Evolutionary conservation across 495 filamentous ascomycete genomes (phyloP), one percentile per base, ranked within the genome.

Genomic region (Glutinoglossum americanum): DNA sequence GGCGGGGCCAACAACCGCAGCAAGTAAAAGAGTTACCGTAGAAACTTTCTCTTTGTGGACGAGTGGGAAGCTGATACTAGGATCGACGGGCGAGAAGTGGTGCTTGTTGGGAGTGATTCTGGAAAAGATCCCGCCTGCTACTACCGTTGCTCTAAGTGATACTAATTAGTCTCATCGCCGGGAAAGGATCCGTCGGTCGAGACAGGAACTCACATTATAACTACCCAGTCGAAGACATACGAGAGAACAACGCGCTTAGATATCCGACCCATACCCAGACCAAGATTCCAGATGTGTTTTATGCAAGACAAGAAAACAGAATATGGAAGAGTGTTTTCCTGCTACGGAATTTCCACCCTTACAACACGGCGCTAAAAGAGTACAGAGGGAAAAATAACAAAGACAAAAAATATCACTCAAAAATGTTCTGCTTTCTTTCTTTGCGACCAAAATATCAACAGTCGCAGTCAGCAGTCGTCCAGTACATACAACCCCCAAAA

Each of bases 21-120:
- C 70, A 1, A 80, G 59, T 25, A 78, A 51, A 17, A 84, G 65
- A 10, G 77, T 67, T 26, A 57, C 60, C 9, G 68, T 74, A 4
- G 75, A 68, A 15, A 85, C 73, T n/a, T 74, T 82, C 44, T 82
- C 76, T 10, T 75, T 59, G 1, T 67, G 61, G 23, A 65, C 68
- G 60, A 72, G 73, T 0, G 82, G 82, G 60, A 71, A 82, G 41
- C 79, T 76, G 60, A 85, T 82, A 28, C 60, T 66, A 0, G 74
- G 67, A 63, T 85, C 76, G 37, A 70, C 65, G 2, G 81, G 69
- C 30, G 73, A 72, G 59, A 72, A 72, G 0, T 68, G 69, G 27
- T 67, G 59, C 35, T 39, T 60, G 51, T 71, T 75, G n/a, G 73
- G 73, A 2, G 60, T 61, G 8, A 68, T 53, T 37, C 60, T 61